Evolutionary conservation across 2,329 filamentous ascomycete species (phyloP), one percentile per base, ranked within the genome.

Genomic region (Botryosphaeria agaves): DNA sequence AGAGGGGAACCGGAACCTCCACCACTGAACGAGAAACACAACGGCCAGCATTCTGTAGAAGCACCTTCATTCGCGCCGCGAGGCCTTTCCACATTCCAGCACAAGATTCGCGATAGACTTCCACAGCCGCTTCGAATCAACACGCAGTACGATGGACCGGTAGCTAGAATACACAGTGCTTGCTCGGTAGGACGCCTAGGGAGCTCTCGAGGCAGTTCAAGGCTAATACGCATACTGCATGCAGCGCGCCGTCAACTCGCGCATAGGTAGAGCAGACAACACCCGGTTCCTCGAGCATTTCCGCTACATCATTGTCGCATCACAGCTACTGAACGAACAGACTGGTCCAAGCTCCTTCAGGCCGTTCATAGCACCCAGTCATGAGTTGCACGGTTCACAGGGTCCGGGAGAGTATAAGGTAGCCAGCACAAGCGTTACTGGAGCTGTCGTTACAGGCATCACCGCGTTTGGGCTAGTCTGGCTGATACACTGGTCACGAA

Each of bases 221-320:
- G 12, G 17, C 17, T 31, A 14, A 31, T 20, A 20, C 7, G 9
- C n/a, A 20, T 32, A 14, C 26, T 14, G 14, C 18, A 26, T 26
- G 18, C 45, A 81, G 76, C 68, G 66, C 43, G 76, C 69, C 7
- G 66, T 85, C 34, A 78, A 77, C 39, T 74, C 76, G 24, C 69
- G 71, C 36, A 66, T 92, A 38, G 76, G 80, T 32, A 67, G 76
- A 39, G 72, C 70, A 41, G 84, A 92, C 43, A 91, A 85, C 48
- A 68, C 76, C 41, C 76, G 75, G 40, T 93, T 94, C 45, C 66
- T 93, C 35, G 85, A 94, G 54, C 79, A 84, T 47, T 94, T 94
- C 46, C 79, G 85, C 38, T 94, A 94, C 55, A 78, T 81, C 14
- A 81, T 94, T 39, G 79, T 94, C 46, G 84, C 84, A 30, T 94